phyloP scores from a whole-genome alignment of 352 stramenopile species.

The Globisporangium irregulare region DNA sequence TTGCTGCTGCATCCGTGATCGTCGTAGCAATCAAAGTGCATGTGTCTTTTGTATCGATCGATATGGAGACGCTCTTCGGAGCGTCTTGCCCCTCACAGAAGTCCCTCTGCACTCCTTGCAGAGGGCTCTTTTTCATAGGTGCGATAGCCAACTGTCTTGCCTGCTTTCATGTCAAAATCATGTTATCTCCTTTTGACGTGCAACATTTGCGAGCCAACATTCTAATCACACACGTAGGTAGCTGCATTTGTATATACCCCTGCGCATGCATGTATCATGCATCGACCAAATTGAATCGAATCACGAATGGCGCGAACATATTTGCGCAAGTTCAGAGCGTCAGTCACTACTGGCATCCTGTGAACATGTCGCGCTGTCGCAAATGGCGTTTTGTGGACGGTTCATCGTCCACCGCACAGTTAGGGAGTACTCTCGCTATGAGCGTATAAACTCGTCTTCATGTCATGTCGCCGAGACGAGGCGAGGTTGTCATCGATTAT shows the following conservation, averaged over 20 bases:
- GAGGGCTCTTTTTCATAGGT: conserved; percentile 19
- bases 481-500: neutral
- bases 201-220: conserved; percentile 23
- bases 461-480: neutral
- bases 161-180: conserved; percentile 24
- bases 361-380: neutral
- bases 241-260: neutral
- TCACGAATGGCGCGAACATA: neutral
- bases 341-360: neutral
- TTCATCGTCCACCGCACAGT: neutral
- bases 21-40: too few species aligned
- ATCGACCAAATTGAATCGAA: neutral
- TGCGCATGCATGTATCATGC: neutral
- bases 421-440: neutral
- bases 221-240: neutral
- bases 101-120: conserved; percentile 16
- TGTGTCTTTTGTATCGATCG: neutral
- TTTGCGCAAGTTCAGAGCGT: neutral
- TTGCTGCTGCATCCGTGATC: too few species aligned
- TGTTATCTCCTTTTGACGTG: conserved; percentile 20
- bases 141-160: conserved; percentile 18
- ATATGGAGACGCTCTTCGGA: neutral
- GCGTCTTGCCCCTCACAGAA: conserved; percentile 18
- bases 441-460: neutral
- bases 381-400: neutral